These are phyloP conservation scores for Trematosphaeria pertusa DNA, from an alignment of 2,329 filamentous ascomycete genomes.

Conservation along the genomic window DNA sequence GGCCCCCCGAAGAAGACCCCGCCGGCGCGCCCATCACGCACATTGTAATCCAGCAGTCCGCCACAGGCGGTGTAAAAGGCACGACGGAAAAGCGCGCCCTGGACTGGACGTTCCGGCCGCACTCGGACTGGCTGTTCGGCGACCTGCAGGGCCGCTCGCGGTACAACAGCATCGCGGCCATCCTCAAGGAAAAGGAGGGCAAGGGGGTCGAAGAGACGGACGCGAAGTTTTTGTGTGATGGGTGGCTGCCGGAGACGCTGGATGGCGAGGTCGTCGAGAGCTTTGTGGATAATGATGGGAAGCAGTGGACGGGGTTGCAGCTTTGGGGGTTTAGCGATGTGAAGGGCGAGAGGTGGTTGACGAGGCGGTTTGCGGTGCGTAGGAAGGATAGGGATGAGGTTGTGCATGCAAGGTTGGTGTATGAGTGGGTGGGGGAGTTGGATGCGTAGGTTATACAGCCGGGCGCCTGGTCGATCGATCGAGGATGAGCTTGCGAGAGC, in stretches of 20 bases:
- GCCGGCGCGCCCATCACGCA: conserved; percentile 53
- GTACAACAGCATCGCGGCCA: conserved; percentile 49
- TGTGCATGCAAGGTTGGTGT: conserved; percentile 39
- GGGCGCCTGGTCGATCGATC: no score
- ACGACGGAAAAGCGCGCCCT: conserved; percentile 66
- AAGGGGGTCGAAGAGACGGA: conserved; percentile 30
- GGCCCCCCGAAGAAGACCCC: conserved; percentile 49
- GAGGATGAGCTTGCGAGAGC: no score
- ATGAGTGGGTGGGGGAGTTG: conserved; percentile 41
- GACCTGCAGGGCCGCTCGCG: conserved; percentile 67
- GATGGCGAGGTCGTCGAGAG: conserved; percentile 44
- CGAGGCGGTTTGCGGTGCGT: conserved; percentile 41
- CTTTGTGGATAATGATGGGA: conserved; percentile 41
- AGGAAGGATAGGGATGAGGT: conserved; percentile 40
- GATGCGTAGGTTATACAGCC: conserved; percentile 7
- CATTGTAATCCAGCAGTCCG: conserved; percentile 75
- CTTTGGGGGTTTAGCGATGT: conserved; percentile 43
- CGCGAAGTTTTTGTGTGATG: conserved; percentile 30
- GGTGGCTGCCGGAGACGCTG: conserved; percentile 38
- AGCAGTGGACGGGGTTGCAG: conserved; percentile 47
- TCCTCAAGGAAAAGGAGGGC: conserved; percentile 30
- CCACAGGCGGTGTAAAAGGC: conserved; percentile 73
- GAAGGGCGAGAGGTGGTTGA: conserved; percentile 38
- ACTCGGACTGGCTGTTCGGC: conserved; percentile 83
- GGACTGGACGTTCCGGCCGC: conserved; percentile 67